phyloP scores from a whole-genome alignment of 108 stramenopile genomes.

The Skeletonema grethae region DNA sequence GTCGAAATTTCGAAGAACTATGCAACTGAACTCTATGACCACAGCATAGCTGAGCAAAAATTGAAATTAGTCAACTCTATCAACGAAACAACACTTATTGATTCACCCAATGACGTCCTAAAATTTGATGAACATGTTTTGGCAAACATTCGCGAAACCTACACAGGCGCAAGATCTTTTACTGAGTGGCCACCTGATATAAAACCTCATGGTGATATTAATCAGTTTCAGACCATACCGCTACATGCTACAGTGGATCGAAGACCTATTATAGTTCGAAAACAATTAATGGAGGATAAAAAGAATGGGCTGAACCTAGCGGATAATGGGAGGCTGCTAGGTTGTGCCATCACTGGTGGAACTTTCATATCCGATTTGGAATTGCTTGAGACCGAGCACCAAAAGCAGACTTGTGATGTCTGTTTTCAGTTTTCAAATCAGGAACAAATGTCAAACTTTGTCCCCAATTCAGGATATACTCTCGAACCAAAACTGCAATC shows the following conservation, averaged over 20 bases:
- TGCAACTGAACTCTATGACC: not conserved
- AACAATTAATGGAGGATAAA: constrained; percentile 7
- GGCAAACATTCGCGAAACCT: constrained; percentile 17
- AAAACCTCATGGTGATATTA: not conserved
- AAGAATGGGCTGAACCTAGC: not conserved
- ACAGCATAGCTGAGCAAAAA: not conserved
- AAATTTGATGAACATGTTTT: constrained; percentile 16
- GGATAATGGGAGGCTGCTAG: not conserved
- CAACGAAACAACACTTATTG: no score
- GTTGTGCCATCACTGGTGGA: constrained; percentile 19
- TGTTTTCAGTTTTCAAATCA: constrained; percentile 29
- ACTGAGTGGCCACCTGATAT: not conserved
- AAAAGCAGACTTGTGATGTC: constrained; percentile 12
- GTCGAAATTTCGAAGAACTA: not conserved
- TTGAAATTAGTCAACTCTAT: no score
- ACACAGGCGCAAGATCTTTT: constrained; percentile 13
- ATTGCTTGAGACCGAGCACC: not conserved
- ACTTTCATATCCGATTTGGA: constrained; percentile 17
- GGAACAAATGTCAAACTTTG: constrained; percentile 6
- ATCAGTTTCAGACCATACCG: constrained; percentile 10
- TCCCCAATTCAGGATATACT: not conserved
- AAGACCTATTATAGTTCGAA: constrained; percentile 25
- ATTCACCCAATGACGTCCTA: constrained; percentile 6
- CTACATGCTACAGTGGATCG: constrained; percentile 23
- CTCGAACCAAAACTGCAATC: not conserved